Base-by-base conservation (phyloP, 2,329 filamentous ascomycete species). In the Colletotrichum sp. region DNA sequence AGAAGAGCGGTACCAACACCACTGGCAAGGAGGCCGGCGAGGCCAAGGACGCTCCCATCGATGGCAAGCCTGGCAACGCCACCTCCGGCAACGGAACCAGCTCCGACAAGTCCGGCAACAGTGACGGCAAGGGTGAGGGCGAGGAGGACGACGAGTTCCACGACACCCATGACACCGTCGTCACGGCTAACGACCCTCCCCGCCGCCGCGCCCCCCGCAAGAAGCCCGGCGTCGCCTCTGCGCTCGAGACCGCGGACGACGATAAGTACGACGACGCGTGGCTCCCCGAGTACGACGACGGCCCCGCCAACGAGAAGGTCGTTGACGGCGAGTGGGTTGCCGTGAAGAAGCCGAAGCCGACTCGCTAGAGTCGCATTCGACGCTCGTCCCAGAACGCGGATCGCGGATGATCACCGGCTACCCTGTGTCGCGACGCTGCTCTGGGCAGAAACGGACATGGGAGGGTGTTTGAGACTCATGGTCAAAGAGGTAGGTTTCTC, bases 201-300 rank as follows among this genome's bases (percentile, higher is more conserved):
- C 55, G 62, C 12, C 62, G 69, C 10, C 73, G 62, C 24, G 32
- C 30, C 18, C n/a, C 43, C 28, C 65, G 48, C 16, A 70, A 70
- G 68, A 52, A n/a, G 16, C 7, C 43, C 16, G 59, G 36, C 38
- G 56, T 63, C 24, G 69, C 64, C 8, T 63, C 63, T 12, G 24
- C 21, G 6, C 69, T 75, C 18, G 73, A 75, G 13, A 75, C 73
- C 7, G 58, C 58, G 13, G 69, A 75, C 48, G 73, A 75, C 36
- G 73, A 75, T 28, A 43, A 75, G 18, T 75, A 75, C 36, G 73
- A 73, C 18, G 73, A 75, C 13, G 71, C 62, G 24, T 75, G 73
- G 73, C 63, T 73, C 4, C 63, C 73, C 3, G 24, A 36, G 36
- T 75, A 75, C 48, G 69, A 64, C 9, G 69, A 75, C 3, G 62